Conservation (phyloP, 1,139 yeast genomes). For the Kodamaea alishanica region DNA sequence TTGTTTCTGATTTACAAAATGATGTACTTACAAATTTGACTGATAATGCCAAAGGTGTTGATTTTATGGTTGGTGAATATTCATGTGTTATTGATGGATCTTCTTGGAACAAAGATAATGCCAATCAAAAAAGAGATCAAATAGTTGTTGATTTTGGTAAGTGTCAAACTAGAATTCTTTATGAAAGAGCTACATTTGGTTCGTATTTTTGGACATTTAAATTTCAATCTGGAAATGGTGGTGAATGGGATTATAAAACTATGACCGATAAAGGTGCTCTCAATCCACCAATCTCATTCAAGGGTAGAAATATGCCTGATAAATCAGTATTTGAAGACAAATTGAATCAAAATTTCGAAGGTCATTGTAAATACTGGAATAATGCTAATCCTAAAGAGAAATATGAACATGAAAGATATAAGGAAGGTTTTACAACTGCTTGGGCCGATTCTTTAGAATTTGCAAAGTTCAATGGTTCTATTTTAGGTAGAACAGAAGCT, state of each 20-base stretch:
- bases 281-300: slow-evolving; percentile 19
- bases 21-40: slow-evolving; percentile 52
- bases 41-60: slow-evolving; percentile 51
- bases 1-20: slow-evolving; percentile 53
- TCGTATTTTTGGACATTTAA: slow-evolving; percentile 88
- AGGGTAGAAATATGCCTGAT: slow-evolving; percentile 30
- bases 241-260: slow-evolving; percentile 91
- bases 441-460: slow-evolving; percentile 71
- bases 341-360: slow-evolving; percentile 35
- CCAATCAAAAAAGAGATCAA: slow-evolving; percentile 41
- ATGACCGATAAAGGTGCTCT: slow-evolving; percentile 70
- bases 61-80: slow-evolving; percentile 82
- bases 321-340: slow-evolving; percentile 41
- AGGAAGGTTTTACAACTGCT: slow-evolving; percentile 71
- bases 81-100: slow-evolving; percentile 79
- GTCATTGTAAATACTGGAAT: slow-evolving; percentile 70
- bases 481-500: slow-evolving; percentile 67
- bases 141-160: slow-evolving; percentile 38
- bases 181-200: slow-evolving; percentile 59
- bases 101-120: slow-evolving; percentile 60
- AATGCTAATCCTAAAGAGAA: slow-evolving; percentile 51
- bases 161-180: slow-evolving; percentile 42
- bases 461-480: slow-evolving; percentile 64
- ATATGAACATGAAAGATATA: slow-evolving; percentile 77
- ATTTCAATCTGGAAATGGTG: slow-evolving; percentile 86